These are phyloP conservation scores for Calocybe gambosa DNA, from an alignment of 1,284 basidiomycete genomes.

Conservation along the genomic window DNA sequence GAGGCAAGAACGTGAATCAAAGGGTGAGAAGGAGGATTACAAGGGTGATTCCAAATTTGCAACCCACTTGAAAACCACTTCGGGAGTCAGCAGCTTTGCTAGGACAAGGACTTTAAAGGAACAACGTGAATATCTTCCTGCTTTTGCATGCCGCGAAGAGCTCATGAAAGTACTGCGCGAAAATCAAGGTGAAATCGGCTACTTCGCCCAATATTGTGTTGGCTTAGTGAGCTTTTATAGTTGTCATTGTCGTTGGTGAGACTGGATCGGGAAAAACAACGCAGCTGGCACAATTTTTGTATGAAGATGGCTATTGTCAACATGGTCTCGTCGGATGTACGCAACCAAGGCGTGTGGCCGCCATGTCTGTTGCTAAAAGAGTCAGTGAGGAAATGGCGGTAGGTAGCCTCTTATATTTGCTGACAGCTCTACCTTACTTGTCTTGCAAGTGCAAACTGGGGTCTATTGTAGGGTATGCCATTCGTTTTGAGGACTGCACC, in stretches of 20 bases:
- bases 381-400: slow-evolving; percentile 95
- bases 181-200: slow-evolving; percentile 78
- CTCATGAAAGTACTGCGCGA: slow-evolving; percentile 87
- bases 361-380: slow-evolving; percentile 98
- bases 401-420: slow-evolving; percentile 16
- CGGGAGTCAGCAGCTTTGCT: slow-evolving; percentile 82
- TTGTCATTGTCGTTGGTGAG: slow-evolving; percentile 91
- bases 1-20: slow-evolving; percentile 47
- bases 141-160: slow-evolving; percentile 96
- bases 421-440: slow-evolving; percentile 1
- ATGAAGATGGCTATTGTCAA: slow-evolving; percentile 92
- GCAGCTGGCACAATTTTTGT: slow-evolving; percentile 86
- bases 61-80: slow-evolving; percentile 74
- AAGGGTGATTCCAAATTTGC: slow-evolving; percentile 97
- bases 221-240: too few species aligned
- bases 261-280: slow-evolving; percentile 96
- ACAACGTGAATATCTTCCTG: slow-evolving; percentile 95
- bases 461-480: slow-evolving; percentile 88
- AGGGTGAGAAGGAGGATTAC: slow-evolving; percentile 68
- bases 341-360: slow-evolving; percentile 94
- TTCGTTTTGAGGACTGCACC: slow-evolving; percentile 97
- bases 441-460: slow-evolving; percentile 74
- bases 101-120: slow-evolving; percentile 83
- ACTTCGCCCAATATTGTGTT: too few species aligned
- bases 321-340: slow-evolving; percentile 93